Base-by-base conservation (phyloP, 768 basidiomycete species). In the Phaffia tasmanica region DNA sequence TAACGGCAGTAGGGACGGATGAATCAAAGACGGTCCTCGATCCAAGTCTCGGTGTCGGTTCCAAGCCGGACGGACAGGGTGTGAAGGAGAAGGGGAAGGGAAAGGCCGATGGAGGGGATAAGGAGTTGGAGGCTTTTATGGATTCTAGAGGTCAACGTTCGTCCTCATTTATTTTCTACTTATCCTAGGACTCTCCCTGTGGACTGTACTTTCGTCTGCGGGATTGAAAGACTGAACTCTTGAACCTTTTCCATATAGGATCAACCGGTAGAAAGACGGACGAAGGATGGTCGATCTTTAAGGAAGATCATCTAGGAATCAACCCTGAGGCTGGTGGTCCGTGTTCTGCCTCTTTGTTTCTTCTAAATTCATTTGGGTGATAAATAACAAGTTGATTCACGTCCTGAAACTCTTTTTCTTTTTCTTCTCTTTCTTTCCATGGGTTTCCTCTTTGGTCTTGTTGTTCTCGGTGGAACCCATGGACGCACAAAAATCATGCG, bases 261-360 rank as follows among this genome's bases (percentile, higher is more conserved):
- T 64, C 63, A 0, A 64, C 63, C 21, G 76, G 76, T 65, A 69
- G 74, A 27, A 74, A 72, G 57, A 77, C 76, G 3, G 75, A 77
- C 64, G 76, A 77, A 68, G 76, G 76, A 0, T 77, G 74, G 68
- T 64, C 74, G 65, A 77, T 77, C 51, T 77, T 73, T 69, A 77
- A 77, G 64, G 76, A 77, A 56, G 75, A 72, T 29, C 74, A 76
- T 57, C 70, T 77, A 42, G 60, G 70, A 48, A 77, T 77, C 56
- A 71, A 76, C 65, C 74, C 74, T 8, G 72, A 73, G 57, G 74
- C 72, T n/a, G 76, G 76, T 59, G 76, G 76, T 74, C 51, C 61
- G 73, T 54, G 5, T 9, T 5, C 9, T 23, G 4, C 23, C 4
- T 23, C 53, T 16, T 54, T 5, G 23, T 23, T 29, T 29, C n/a